Evolutionary conservation across 2,329 filamentous ascomycete species (phyloP).

Genomic region (Periconia macrospinosa): DNA sequence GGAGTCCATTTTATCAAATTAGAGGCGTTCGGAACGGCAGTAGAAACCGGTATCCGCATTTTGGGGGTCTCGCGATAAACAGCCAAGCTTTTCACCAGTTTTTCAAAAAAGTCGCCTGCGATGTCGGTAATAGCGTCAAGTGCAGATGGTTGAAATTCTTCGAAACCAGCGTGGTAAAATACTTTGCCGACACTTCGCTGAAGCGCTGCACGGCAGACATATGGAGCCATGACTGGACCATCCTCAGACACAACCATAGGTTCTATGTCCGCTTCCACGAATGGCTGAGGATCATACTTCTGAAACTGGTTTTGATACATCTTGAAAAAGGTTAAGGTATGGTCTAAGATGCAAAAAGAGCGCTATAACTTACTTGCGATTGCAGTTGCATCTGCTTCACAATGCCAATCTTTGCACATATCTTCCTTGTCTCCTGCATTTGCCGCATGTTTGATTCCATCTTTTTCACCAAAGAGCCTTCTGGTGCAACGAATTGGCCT

Average conservation of each 20-base stretch:
- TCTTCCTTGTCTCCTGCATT: conserved; percentile 94
- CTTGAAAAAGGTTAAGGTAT: conserved; percentile 46
- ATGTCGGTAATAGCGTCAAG: conserved; percentile 88
- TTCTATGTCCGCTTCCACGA: conserved; percentile 82
- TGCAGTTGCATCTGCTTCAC: conserved; percentile 99
- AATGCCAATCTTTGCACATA: conserved; percentile 94
- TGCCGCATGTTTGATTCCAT: conserved; percentile 91
- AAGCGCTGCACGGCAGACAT: conserved; percentile 79
- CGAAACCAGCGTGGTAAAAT: conserved; percentile 94
- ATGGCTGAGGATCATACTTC: conserved; percentile 89
- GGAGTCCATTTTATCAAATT: conserved; percentile 57
- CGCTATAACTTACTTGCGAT: conserved; percentile 68
- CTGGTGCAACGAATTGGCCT: conserved; percentile 74
- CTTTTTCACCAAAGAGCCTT: conserved; percentile 73
- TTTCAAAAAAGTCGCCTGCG: conserved; percentile 85
- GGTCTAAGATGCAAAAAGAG: not conserved
- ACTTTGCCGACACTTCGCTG: conserved; percentile 92
- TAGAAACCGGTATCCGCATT: conserved; percentile 53
- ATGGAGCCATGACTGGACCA: conserved; percentile 82
- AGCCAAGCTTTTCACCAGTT: conserved; percentile 77
- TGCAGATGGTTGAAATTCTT: conserved; percentile 94
- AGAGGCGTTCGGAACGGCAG: conserved; percentile 39
- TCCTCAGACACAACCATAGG: conserved; percentile 89
- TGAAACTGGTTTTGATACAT: conserved; percentile 98
- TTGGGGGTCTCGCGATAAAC: conserved; percentile 83